phyloP scores from a whole-genome alignment of 2,329 filamentous ascomycete species.

The Tolypocladium pustulatum region DNA sequence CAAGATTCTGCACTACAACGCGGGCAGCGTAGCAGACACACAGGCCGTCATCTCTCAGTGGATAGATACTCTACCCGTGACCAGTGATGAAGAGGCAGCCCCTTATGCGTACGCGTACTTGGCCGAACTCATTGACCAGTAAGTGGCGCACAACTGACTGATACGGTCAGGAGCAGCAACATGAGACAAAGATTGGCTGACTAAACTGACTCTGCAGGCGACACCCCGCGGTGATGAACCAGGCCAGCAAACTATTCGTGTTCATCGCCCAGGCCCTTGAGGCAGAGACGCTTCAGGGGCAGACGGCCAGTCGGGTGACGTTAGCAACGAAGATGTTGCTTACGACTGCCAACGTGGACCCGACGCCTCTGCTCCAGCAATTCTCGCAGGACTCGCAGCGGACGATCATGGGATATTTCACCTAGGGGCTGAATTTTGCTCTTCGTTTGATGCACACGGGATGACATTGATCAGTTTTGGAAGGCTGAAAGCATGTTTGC shows the following conservation, averaged over 20 bases:
- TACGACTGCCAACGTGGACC: constrained; percentile 61
- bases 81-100: constrained; percentile 93
- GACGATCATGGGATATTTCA: constrained; percentile 69
- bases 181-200: constrained; percentile 12
- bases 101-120: constrained; percentile 93
- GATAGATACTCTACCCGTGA: constrained; percentile 83
- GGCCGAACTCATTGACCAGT: constrained; percentile 87
- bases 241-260: constrained; percentile 73
- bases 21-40: constrained; percentile 61
- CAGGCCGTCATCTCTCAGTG: constrained; percentile 73
- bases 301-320: constrained; percentile 69
- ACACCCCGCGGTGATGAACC: constrained; percentile 69
- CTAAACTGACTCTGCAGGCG: constrained; percentile 44
- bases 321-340: constrained; percentile 69
- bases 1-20: constrained; percentile 90
- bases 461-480: neutral
- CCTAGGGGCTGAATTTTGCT: constrained; percentile 27
- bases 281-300: constrained; percentile 77
- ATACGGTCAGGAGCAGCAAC: neutral
- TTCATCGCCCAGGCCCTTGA: constrained; percentile 83
- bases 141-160: constrained; percentile 32
- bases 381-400: constrained; percentile 74
- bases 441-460: neutral
- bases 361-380: constrained; percentile 62
- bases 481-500: neutral